These are phyloP conservation scores for Rhodotorula kratochvilovae DNA, from an alignment of 768 basidiomycete genomes.

Conservation along the genomic window DNA sequence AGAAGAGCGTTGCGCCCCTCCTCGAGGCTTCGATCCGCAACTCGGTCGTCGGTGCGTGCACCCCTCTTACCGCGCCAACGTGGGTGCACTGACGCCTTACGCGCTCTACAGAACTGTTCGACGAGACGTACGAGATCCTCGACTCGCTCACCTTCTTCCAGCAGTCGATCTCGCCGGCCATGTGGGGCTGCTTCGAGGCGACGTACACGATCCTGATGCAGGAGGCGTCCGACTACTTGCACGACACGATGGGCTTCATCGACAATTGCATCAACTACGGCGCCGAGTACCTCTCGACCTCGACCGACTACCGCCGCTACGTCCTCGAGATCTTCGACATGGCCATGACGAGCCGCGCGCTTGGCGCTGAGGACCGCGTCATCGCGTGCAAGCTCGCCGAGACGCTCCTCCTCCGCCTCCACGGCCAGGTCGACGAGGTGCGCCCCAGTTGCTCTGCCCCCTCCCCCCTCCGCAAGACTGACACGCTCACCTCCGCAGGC, in stretches of 20 bases:
- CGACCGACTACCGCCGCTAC: conserved; percentile 71
- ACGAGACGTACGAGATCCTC: conserved; percentile 79
- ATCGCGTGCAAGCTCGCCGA: conserved; percentile 82
- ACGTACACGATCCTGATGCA: conserved; percentile 77
- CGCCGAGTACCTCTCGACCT: conserved; percentile 65
- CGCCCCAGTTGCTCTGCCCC: no score
- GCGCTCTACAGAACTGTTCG: conserved; percentile 63
- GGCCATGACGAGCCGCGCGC: conserved; percentile 61
- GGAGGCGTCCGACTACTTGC: conserved; percentile 78
- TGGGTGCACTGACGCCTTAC: not conserved
- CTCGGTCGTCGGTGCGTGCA: conserved; percentile 63
- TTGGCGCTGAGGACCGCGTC: conserved; percentile 78
- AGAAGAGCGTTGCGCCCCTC: conserved; percentile 74
- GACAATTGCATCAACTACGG: conserved; percentile 88
- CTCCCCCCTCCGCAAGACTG: conserved; percentile 51
- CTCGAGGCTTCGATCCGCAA: conserved; percentile 71
- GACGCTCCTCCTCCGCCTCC: conserved; percentile 71
- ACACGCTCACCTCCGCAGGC: conserved; percentile 39
- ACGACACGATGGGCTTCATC: conserved; percentile 73
- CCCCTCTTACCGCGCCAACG: not conserved
- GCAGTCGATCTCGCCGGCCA: conserved; percentile 65
- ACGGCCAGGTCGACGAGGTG: conserved; percentile 66
- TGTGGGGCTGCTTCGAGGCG: conserved; percentile 83
- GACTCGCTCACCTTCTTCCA: conserved; percentile 80
- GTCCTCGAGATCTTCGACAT: conserved; percentile 76